phyloP scores from a whole-genome alignment of 768 basidiomycete genomes.

The Boletus insuetus region DNA sequence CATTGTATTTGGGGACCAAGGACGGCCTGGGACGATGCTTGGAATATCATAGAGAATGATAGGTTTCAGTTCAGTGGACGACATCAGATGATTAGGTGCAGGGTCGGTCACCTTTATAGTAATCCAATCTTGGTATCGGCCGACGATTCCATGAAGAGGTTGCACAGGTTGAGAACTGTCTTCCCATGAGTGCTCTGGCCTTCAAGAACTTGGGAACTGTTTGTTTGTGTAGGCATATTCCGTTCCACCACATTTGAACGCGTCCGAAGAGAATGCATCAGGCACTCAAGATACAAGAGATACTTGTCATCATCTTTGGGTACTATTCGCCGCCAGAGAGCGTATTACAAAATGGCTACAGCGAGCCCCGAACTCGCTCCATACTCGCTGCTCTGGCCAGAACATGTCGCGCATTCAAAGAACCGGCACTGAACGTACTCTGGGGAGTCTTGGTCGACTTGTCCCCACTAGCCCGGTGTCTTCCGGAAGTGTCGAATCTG shows the following conservation, averaged over 20 bases:
- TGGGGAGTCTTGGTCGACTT: background rate
- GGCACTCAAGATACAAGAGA: too few relatives aligned
- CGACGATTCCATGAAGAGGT: too few relatives aligned
- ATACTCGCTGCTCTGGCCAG: background rate
- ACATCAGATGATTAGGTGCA: slow-evolving; percentile 3
- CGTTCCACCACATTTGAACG: too few relatives aligned
- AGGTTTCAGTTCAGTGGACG: slow-evolving; percentile 10
- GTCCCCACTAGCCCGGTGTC: background rate
- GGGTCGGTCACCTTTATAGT: too few relatives aligned
- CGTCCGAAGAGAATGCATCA: too few relatives aligned
- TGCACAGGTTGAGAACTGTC: too few relatives aligned
- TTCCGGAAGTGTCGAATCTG: background rate
- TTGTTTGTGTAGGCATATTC: too few relatives aligned
- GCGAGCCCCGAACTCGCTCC: too few relatives aligned
- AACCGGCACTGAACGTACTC: background rate
- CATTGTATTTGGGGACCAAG: slow-evolving; percentile 38
- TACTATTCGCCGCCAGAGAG: background rate
- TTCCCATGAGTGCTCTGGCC: too few relatives aligned
- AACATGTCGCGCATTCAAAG: background rate
- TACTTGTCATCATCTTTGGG: too few relatives aligned
- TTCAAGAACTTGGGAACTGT: too few relatives aligned
- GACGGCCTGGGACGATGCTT: slow-evolving; percentile 20
- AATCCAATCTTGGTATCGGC: too few relatives aligned
- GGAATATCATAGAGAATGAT: slow-evolving; percentile 39
- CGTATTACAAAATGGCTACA: background rate